Base-by-base conservation (phyloP, 1,139 yeast genomes). In the Suhomyces guaymorum region DNA sequence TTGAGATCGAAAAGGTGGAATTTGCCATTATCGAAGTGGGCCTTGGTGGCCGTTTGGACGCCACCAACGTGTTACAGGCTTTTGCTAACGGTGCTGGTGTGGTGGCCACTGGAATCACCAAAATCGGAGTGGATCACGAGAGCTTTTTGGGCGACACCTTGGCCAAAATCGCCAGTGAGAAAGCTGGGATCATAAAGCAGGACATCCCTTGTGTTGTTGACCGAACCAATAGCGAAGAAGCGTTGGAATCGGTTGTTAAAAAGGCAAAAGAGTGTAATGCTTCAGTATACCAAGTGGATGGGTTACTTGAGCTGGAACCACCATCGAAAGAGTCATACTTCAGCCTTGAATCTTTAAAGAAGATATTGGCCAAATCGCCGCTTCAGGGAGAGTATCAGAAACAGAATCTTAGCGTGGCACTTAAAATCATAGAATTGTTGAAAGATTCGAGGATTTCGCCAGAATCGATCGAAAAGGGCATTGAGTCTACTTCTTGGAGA, bases 1-100 rank as follows among this genome's bases (percentile, higher is more conserved):
- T 90, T 57, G 72, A 71, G 30, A 53, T 71, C 7, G 71, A 72
- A 31, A 59, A 69, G 9, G 83, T 88, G 2, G 79, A 81, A 22
- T 61, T 84, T 43, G 96, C 95, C 1, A 76, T 89, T 1, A 62
- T 90, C 20, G 97, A 90, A 54, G 96, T 88, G 3, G 97, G 97
- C 0, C 65, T 90, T 5, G 97, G 97, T 2, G 97, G 97, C 0
- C 57, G 86, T 26, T 57, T 81, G 23, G 97, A 90, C 59, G 89
- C 97, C 1, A 90, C 97, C 0, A 90, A 90, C 61, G 86, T 67
- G 2, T 50, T 71, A 21, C 44, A 43, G 11, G 81, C 43, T 35
- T 74, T 38, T 20, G 17, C 22, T 3, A 52, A 7, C 20, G 27
- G 25, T 7, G 34, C 38, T 5, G 79, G 78, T 0, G 80, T 82